Percentiles rank a stretch among this genome's conserved stretches.
Evolutionary conservation across 1,284 basidiomycete species (phyloP).

Genomic region (Ganoderma leucocontextum): DNA sequence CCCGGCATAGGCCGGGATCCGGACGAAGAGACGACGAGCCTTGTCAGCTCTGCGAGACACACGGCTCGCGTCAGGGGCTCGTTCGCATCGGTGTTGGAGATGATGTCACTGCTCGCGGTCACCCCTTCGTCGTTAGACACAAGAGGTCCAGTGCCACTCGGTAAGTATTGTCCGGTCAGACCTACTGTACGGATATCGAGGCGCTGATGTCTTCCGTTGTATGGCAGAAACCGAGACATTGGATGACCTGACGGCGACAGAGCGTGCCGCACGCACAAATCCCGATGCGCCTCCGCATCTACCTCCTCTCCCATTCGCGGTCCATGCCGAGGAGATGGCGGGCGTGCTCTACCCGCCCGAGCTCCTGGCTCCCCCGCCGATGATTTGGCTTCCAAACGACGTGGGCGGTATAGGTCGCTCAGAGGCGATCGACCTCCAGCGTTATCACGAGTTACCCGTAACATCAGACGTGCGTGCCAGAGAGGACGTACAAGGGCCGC

Average conservation of each 20-base stretch:
- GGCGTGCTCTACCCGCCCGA: conserved; percentile 84
- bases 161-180: conserved; percentile 50
- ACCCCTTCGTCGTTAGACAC: conserved; percentile 65
- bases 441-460: conserved; percentile 71
- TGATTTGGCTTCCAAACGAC: conserved; percentile 85
- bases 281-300: conserved; percentile 80
- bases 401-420: conserved; percentile 72
- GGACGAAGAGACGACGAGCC: conserved; percentile 60
- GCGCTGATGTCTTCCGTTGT: not conserved
- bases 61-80: conserved; percentile 61
- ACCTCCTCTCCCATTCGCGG: conserved; percentile 71
- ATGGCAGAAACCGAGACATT: conserved; percentile 72
- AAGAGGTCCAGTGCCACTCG: conserved; percentile 69
- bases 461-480: conserved; percentile 71
- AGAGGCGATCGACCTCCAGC: conserved; percentile 74
- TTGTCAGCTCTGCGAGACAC: conserved; percentile 57
- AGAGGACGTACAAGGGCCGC: conserved; percentile 47
- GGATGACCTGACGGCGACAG: conserved; percentile 80
- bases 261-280: conserved; percentile 78
- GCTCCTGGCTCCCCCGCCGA: conserved; percentile 75
- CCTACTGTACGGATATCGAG: not conserved
- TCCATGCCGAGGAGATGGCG: conserved; percentile 78
- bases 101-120: conserved; percentile 80
- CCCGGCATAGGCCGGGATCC: conserved; percentile 45
- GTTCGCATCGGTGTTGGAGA: conserved; percentile 79